These are phyloP conservation scores for Prunus mongolica DNA, from an alignment of 306 rosid genomes.

Conservation along the genomic window DNA sequence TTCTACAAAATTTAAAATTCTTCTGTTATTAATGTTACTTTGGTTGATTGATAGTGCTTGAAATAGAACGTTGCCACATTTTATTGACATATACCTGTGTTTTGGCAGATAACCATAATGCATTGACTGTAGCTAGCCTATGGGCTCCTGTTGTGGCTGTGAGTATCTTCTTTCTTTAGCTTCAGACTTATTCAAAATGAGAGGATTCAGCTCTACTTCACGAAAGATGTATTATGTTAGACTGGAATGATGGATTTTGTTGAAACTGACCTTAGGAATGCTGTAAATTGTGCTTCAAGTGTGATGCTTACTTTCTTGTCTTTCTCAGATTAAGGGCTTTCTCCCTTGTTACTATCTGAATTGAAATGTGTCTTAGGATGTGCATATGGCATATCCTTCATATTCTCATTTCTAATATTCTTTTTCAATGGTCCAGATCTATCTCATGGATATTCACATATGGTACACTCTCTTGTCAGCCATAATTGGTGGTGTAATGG, in stretches of 20 bases:
- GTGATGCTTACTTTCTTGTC: background rate
- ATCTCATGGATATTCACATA: constrained; percentile 91
- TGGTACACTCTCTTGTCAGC: constrained; percentile 95
- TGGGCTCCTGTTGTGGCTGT: constrained; percentile 99
- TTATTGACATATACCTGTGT: constrained; percentile 24
- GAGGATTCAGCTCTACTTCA: background rate
- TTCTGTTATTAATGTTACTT: background rate
- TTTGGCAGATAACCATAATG: constrained; percentile 76
- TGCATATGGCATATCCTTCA: constrained; percentile 2
- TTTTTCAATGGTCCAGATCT: constrained; percentile 57
- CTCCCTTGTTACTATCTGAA: background rate
- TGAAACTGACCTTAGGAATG: constrained; percentile 3
- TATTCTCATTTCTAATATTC: constrained; percentile 23
- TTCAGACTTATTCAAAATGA: background rate
- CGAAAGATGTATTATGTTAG: background rate
- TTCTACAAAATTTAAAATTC: background rate
- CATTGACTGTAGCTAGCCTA: constrained; percentile 63
- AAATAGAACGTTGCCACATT: background rate
- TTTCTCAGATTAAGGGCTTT: constrained; percentile 9
- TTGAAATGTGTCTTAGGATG: background rate
- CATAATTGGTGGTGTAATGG: constrained; percentile 86
- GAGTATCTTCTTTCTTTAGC: constrained; percentile 45
- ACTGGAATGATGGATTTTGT: background rate
- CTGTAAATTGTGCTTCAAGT: background rate
- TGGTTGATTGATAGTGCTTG: background rate